Evolutionary conservation across 2,329 filamentous ascomycete genomes (phyloP).

Genomic region (Ophiostoma tasmaniense): DNA sequence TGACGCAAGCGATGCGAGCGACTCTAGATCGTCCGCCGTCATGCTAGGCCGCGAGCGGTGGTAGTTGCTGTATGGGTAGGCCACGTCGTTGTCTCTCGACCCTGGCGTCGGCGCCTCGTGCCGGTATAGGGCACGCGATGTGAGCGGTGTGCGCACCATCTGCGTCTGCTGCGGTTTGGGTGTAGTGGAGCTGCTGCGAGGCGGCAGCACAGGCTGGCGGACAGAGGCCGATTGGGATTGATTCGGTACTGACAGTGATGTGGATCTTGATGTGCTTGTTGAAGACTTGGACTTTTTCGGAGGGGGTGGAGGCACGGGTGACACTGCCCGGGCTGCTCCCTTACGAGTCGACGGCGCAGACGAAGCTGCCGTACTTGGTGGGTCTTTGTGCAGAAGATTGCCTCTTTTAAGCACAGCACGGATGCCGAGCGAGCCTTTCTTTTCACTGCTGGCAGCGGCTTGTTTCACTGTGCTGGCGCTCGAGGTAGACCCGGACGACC

Average conservation of each 20-base stretch:
- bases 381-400: conserved; percentile 34
- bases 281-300: conserved; percentile 14
- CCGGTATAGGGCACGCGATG: conserved; percentile 18
- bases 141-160: conserved; percentile 19
- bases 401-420: conserved; percentile 44
- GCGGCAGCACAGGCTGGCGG: neutral
- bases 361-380: neutral
- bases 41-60: conserved; percentile 11
- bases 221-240: neutral
- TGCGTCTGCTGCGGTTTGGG: neutral
- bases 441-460: neutral
- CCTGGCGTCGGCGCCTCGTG: conserved; percentile 14
- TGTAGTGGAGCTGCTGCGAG: neutral
- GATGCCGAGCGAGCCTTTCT: conserved; percentile 27
- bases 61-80: neutral
- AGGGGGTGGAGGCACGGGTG: neutral
- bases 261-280: neutral
- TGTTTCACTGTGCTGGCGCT: conserved; percentile 8
- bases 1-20: conserved; percentile 42
- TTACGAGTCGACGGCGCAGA: neutral
- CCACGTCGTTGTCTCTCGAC: neutral
- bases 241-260: neutral
- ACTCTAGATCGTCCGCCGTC: conserved; percentile 34
- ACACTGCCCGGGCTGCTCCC: neutral
- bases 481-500: neutral